phyloP scores from a whole-genome alignment of 2,329 filamentous ascomycete species.

The Cercospora citrullina region DNA sequence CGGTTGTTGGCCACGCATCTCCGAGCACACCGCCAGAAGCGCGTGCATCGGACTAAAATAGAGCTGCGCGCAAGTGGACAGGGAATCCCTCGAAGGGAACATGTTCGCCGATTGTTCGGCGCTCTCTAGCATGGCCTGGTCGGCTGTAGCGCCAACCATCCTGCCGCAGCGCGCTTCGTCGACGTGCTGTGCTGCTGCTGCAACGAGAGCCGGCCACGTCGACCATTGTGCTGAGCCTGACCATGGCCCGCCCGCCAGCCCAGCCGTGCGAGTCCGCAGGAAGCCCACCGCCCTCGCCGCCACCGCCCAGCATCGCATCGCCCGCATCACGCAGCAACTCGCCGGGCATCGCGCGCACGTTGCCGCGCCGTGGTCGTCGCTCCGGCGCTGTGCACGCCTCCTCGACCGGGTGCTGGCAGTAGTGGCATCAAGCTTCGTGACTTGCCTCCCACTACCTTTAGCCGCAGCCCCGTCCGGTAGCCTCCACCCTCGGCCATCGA shows the following conservation, averaged over 20 bases:
- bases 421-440: neutral
- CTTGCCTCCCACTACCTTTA: neutral
- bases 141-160: conserved; percentile 1
- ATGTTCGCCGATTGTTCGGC: conserved; percentile 23
- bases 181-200: neutral
- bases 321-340: neutral
- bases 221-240: neutral
- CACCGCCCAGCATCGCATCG: neutral
- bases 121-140: conserved; percentile 3
- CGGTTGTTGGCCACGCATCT: conserved; percentile 7
- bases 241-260: neutral
- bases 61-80: conserved; percentile 3
- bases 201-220: neutral
- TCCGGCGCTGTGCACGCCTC: neutral
- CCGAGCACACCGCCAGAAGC: conserved; percentile 10
- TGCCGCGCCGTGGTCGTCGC: neutral
- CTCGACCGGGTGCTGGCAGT: neutral
- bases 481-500: conserved; percentile 22
- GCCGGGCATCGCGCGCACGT: neutral
- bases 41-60: conserved; percentile 2
- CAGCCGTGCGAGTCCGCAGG: too few relatives aligned
- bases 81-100: conserved; percentile 19
- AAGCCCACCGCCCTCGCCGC: neutral
- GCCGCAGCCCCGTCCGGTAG: neutral
- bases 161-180: neutral